phyloP scores from a whole-genome alignment of 345 rosid species.

The Bruguiera gymnorhiza region DNA sequence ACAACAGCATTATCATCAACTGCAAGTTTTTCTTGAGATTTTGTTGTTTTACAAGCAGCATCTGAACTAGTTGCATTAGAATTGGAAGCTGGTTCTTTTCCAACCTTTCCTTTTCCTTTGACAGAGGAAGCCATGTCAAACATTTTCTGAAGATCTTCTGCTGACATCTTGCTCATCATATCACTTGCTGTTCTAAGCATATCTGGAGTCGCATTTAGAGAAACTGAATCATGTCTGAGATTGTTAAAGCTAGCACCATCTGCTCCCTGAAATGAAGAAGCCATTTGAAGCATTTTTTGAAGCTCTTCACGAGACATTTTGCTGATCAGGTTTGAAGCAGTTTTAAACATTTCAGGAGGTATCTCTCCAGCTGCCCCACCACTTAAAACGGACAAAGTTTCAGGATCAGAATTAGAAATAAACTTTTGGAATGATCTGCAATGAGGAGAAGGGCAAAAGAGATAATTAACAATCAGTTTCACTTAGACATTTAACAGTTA shows the following conservation, averaged over 20 bases:
- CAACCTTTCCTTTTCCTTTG: constrained; percentile 32
- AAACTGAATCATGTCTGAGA: constrained; percentile 40
- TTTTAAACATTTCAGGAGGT: constrained; percentile 46
- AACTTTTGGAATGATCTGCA: constrained; percentile 34
- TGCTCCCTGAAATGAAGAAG: constrained; percentile 72
- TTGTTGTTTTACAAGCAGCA: constrained; percentile 7
- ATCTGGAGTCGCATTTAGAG: constrained; percentile 61
- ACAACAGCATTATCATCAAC: constrained; percentile 30
- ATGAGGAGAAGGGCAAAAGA: not conserved
- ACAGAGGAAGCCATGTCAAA: constrained; percentile 74
- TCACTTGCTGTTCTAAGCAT: constrained; percentile 78
- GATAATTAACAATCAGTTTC: too few relatives aligned
- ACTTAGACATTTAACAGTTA: too few relatives aligned
- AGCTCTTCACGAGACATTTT: constrained; percentile 91
- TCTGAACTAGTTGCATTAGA: constrained; percentile 21
- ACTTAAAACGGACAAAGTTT: constrained; percentile 59
- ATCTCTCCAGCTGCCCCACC: constrained; percentile 18
- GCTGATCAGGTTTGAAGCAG: constrained; percentile 76
- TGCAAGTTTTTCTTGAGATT: constrained; percentile 24
- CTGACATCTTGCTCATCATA: constrained; percentile 73
- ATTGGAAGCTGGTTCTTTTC: constrained; percentile 29
- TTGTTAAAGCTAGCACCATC: constrained; percentile 35
- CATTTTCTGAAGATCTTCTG: constrained; percentile 78
- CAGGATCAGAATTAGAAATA: constrained; percentile 68
- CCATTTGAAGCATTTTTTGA: constrained; percentile 73